A percentile compares a stretch with the other conserved stretches of the same genome.
Evolutionary conservation across 2,329 filamentous ascomycete species (phyloP).

Genomic region (Pezizomycotina sp.): DNA sequence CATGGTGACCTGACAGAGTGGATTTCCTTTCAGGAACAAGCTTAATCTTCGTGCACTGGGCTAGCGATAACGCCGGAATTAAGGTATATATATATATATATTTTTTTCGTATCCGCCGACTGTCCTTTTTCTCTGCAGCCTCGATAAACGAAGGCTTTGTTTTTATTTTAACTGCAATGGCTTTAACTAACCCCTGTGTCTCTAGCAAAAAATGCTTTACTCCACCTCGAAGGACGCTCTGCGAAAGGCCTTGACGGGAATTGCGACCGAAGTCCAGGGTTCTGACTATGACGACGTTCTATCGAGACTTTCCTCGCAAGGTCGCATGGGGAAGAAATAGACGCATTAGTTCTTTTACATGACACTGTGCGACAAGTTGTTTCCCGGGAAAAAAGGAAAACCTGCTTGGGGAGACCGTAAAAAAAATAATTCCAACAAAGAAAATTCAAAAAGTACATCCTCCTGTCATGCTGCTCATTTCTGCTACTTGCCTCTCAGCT

Average conservation of each 20-base stretch:
- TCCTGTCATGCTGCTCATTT: too few relatives aligned
- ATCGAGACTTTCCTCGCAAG: slow-evolving; percentile 51
- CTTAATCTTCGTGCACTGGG: slow-evolving; percentile 67
- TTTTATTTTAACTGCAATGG: background rate
- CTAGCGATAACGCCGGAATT: slow-evolving; percentile 62
- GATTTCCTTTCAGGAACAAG: too few relatives aligned
- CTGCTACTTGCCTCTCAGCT: too few relatives aligned
- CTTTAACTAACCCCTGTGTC: slow-evolving; percentile 3
- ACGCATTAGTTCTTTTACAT: too few relatives aligned
- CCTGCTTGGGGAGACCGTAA: too few relatives aligned
- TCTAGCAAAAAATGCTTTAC: slow-evolving; percentile 74
- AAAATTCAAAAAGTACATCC: too few relatives aligned
- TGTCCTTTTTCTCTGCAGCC: background rate
- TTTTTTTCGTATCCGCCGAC: too few relatives aligned
- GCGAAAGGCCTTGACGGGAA: slow-evolving; percentile 60
- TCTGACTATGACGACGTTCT: slow-evolving; percentile 73
- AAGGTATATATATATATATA: slow-evolving; percentile 51
- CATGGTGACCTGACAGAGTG: too few relatives aligned
- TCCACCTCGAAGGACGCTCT: slow-evolving; percentile 75
- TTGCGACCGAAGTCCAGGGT: slow-evolving; percentile 64
- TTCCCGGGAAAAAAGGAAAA: too few relatives aligned
- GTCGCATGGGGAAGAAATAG: slow-evolving; percentile 32
- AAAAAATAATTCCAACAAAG: too few relatives aligned
- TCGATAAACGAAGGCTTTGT: too few relatives aligned
- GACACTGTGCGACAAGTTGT: too few relatives aligned